These are phyloP conservation scores for Pyrrhoderma noxium DNA, from an alignment of 1,284 basidiomycete genomes.

Conservation along the genomic window DNA sequence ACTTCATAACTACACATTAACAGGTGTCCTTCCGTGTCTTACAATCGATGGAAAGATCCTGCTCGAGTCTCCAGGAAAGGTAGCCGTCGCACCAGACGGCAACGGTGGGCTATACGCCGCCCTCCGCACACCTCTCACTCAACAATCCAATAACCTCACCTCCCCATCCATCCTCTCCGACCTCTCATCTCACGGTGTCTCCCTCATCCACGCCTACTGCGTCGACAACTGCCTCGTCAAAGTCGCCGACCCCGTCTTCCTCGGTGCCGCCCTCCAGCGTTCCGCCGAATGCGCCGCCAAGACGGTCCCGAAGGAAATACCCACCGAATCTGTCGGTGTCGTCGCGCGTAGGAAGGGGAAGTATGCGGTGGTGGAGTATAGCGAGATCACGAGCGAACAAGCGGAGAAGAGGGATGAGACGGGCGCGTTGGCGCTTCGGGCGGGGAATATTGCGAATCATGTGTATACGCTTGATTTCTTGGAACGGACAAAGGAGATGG, in stretches of 20 bases:
- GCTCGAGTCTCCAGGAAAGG: constrained; percentile 68
- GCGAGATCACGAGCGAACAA: constrained; percentile 87
- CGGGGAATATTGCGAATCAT: constrained; percentile 97
- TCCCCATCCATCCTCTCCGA: constrained; percentile 79
- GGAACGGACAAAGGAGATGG: constrained; percentile 74
- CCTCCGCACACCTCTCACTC: constrained; percentile 69
- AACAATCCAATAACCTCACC: constrained; percentile 36
- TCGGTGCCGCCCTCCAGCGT: constrained; percentile 87
- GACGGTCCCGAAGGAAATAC: constrained; percentile 85
- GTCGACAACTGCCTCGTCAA: constrained; percentile 99
- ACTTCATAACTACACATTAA: constrained; percentile 14
- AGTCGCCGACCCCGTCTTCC: constrained; percentile 94
- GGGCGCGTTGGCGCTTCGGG: constrained; percentile 83
- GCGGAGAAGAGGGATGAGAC: constrained; percentile 66
- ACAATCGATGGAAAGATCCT: constrained; percentile 92
- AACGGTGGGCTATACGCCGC: constrained; percentile 98
- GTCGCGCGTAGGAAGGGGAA: constrained; percentile 78
- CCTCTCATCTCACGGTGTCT: constrained; percentile 68
- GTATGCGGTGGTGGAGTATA: constrained; percentile 95
- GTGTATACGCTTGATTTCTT: constrained; percentile 93
- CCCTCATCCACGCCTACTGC: constrained; percentile 92
- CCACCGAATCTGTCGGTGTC: constrained; percentile 93
- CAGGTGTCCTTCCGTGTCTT: constrained; percentile 93
- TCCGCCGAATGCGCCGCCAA: constrained; percentile 90
- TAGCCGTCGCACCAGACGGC: constrained; percentile 94